A percentile compares a stretch with the other conserved stretches of the same genome.
Evolutionary conservation across 495 filamentous ascomycete species (phyloP).

Genomic region (Neurospora hispaniola): DNA sequence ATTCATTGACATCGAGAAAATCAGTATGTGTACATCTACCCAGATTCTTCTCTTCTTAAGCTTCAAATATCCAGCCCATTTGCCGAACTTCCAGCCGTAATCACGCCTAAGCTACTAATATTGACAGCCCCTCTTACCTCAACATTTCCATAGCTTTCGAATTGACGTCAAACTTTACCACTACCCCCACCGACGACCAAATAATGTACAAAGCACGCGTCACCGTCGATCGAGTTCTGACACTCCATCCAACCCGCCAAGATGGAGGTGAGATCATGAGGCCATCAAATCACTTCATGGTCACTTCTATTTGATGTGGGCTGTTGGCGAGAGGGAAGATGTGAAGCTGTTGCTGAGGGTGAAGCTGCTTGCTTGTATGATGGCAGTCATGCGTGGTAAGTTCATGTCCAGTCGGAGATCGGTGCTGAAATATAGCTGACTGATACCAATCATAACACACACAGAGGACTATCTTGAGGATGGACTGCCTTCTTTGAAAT

Average conservation of each 20-base stretch:
- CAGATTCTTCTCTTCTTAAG: background rate
- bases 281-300: background rate
- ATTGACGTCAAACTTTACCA: background rate
- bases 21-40: background rate
- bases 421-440: background rate
- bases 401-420: background rate
- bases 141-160: background rate
- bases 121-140: background rate
- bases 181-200: background rate
- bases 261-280: background rate
- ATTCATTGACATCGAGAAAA: background rate
- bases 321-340: background rate
- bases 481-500: background rate
- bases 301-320: background rate
- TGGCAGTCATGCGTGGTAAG: background rate
- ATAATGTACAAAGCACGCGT: background rate
- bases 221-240: background rate
- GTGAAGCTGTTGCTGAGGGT: background rate
- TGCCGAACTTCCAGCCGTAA: background rate
- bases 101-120: background rate
- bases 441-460: background rate
- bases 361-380: background rate
- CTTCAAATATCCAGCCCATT: background rate
- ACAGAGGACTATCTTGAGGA: background rate
- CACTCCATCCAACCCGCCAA: background rate